These are phyloP conservation scores for Neurospora discreta DNA, from an alignment of 495 filamentous ascomycete species.

Conservation along the genomic window DNA sequence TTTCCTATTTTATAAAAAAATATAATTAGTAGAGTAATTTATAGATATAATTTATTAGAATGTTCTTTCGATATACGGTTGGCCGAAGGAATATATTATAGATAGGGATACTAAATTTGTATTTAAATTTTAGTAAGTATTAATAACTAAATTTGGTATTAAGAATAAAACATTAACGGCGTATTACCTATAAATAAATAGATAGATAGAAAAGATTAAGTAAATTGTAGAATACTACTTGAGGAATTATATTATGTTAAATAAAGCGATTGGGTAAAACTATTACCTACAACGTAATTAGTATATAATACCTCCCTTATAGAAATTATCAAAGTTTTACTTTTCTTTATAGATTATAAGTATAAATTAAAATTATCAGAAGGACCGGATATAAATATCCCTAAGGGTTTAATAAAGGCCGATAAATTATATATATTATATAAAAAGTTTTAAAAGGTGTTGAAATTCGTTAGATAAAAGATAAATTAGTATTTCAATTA, in stretches of 20 bases:
- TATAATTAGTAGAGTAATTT: too few species aligned
- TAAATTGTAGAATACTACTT: constrained; percentile 1
- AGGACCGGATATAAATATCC: background rate
- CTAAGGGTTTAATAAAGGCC: background rate
- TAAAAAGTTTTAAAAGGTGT: too few species aligned
- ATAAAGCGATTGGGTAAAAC: background rate
- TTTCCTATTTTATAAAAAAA: too few species aligned
- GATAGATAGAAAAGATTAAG: background rate
- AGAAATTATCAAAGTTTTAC: background rate
- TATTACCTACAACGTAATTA: background rate
- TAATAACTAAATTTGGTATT: too few species aligned
- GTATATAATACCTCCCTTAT: background rate
- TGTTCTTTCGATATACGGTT: too few species aligned
- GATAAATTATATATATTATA: background rate
- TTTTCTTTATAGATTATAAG: background rate
- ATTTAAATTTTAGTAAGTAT: too few species aligned
- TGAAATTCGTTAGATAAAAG: background rate
- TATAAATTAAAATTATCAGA: background rate
- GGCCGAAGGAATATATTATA: too few species aligned
- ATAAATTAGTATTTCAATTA: background rate
- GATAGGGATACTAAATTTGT: too few species aligned
- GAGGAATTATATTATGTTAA: background rate
- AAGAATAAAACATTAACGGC: background rate
- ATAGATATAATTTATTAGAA: too few species aligned
- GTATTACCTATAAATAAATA: background rate